These are phyloP conservation scores for Tolypocladium endophyticum DNA, from an alignment of 2,329 filamentous ascomycete genomes.

Conservation along the genomic window DNA sequence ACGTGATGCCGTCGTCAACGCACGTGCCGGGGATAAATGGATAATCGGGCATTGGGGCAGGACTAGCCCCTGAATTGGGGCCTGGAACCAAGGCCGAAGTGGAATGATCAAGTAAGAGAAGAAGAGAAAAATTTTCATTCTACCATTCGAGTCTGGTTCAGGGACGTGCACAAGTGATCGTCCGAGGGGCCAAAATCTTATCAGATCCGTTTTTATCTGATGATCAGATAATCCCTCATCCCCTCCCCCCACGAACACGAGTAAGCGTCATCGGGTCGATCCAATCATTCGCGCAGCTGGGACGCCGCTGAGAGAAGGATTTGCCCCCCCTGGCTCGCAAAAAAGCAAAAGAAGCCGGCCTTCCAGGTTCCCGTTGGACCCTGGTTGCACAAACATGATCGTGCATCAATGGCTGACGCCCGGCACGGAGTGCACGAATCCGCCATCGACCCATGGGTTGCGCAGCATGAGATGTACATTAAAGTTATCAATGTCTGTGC, in stretches of 20 bases:
- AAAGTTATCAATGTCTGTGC: background rate
- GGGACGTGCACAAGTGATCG: background rate
- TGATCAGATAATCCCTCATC: constrained; percentile 41
- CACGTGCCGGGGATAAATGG: background rate
- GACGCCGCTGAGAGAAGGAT: background rate
- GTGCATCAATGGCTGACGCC: background rate
- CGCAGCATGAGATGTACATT: background rate
- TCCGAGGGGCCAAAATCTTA: constrained; percentile 17
- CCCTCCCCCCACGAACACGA: constrained; percentile 11
- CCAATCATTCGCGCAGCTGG: background rate
- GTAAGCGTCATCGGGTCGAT: background rate
- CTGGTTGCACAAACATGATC: background rate
- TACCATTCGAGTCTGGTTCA: background rate
- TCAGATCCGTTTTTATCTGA: constrained; percentile 41
- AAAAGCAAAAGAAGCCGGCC: background rate
- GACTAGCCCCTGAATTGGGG: background rate
- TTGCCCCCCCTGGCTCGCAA: background rate
- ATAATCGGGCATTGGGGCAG: background rate
- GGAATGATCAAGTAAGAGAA: background rate
- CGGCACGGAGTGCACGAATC: background rate
- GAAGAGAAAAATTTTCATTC: background rate
- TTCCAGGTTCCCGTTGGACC: background rate
- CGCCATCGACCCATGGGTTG: background rate
- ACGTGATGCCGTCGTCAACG: background rate
- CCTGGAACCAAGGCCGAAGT: background rate